These are phyloP conservation scores for Butyriboletus loyo DNA, from an alignment of 768 basidiomycete species.

Conservation along the genomic window DNA sequence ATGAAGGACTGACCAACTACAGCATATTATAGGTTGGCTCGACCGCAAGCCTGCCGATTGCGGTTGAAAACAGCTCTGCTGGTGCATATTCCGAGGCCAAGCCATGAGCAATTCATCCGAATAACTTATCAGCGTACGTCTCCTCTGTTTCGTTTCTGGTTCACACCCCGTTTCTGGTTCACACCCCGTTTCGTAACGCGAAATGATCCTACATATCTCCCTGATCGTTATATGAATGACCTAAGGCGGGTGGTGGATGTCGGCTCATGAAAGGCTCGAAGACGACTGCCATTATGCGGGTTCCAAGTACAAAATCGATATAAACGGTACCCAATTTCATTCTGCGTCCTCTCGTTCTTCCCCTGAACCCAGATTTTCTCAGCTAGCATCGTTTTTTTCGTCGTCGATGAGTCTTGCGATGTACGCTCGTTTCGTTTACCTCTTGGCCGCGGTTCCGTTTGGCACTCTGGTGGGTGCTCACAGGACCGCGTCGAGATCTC, in stretches of 20 bases:
- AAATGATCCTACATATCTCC: neutral
- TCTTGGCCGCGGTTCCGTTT: constrained; percentile 29
- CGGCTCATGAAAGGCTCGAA: neutral
- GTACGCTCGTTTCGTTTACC: constrained; percentile 19
- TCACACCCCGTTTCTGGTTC: neutral
- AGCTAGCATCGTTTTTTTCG: neutral
- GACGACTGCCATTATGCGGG: neutral
- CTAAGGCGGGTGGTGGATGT: neutral
- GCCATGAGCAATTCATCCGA: neutral
- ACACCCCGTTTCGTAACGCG: neutral
- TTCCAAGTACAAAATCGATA: neutral
- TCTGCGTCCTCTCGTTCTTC: neutral
- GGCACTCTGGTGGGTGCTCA: constrained; percentile 29
- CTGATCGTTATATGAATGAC: neutral
- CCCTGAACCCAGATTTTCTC: neutral
- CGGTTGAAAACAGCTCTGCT: neutral
- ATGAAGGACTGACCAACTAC: too few relatives aligned
- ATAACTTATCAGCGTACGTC: neutral
- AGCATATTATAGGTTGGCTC: neutral
- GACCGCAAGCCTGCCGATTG: neutral
- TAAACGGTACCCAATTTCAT: neutral
- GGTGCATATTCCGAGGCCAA: too few relatives aligned
- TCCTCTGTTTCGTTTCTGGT: neutral
- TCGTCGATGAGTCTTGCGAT: constrained; percentile 11
- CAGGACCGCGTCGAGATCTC: constrained; percentile 13